These are phyloP conservation scores for Corrigiola litoralis DNA, from an alignment of 179 eudicot genomes.

Conservation along the genomic window DNA sequence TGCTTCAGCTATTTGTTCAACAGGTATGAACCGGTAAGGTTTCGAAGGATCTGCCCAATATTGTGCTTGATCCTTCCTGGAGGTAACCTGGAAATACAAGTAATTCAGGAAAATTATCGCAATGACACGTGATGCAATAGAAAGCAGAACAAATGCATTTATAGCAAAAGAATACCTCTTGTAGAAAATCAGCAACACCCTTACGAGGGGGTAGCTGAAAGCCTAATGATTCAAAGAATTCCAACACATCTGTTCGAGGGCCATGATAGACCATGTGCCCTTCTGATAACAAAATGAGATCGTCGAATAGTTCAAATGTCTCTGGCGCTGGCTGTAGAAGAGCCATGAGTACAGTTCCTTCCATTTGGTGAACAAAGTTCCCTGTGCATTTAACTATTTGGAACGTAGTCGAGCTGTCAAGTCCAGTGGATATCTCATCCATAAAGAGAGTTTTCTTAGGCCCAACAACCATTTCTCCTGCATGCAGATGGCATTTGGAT, in stretches of 20 bases:
- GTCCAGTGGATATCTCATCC: slow-evolving; percentile 98
- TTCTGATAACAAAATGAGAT: slow-evolving; percentile 60
- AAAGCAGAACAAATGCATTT: not conserved
- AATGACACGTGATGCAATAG: not conserved
- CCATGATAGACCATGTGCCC: slow-evolving; percentile 82
- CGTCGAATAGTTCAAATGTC: slow-evolving; percentile 71
- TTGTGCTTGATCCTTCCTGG: slow-evolving; percentile 83
- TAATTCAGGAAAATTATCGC: not conserved
- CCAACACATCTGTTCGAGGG: slow-evolving; percentile 58
- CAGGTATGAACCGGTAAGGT: slow-evolving; percentile 66
- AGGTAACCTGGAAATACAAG: slow-evolving; percentile 64
- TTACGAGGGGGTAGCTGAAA: slow-evolving; percentile 67
- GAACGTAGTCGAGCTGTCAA: slow-evolving; percentile 93
- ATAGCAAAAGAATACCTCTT: slow-evolving; percentile 18
- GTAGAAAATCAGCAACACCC: slow-evolving; percentile 61
- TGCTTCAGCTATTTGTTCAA: slow-evolving; percentile 60
- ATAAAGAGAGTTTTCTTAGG: slow-evolving; percentile 88
- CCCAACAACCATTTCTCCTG: slow-evolving; percentile 96
- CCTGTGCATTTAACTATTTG: slow-evolving; percentile 77
- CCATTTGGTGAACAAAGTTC: slow-evolving; percentile 80
- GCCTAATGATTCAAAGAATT: slow-evolving; percentile 67
- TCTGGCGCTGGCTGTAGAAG: slow-evolving; percentile 85
- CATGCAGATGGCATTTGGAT: slow-evolving; percentile 1
- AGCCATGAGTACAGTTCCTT: slow-evolving; percentile 68
- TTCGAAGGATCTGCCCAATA: slow-evolving; percentile 80